phyloP scores from a whole-genome alignment of 176 grass and related monocot genomes.

The Triticum timopheevii region DNA sequence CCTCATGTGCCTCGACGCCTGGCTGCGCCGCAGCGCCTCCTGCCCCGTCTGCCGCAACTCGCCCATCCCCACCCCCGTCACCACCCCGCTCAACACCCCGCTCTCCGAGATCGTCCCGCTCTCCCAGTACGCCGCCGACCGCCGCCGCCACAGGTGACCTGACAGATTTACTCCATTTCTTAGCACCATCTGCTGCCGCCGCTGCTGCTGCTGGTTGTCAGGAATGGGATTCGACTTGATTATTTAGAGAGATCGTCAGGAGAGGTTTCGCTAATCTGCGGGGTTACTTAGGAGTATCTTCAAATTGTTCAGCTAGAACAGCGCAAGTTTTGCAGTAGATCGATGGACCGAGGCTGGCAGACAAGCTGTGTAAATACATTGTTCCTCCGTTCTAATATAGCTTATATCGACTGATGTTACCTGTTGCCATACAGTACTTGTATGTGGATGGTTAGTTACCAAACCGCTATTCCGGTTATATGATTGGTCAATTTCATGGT shows the following conservation, averaged over 20 bases:
- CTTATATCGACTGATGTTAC: conserved; percentile 19
- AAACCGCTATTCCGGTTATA: conserved; percentile 3
- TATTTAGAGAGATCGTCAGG: not conserved
- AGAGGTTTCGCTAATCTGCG: conserved; percentile 11
- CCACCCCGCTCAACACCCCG: conserved; percentile 75
- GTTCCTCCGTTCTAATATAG: conserved; percentile 32
- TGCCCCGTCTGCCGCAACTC: conserved; percentile 92
- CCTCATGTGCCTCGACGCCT: conserved; percentile 84
- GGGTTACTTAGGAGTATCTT: not conserved
- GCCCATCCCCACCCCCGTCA: conserved; percentile 69
- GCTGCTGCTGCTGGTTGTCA: not conserved
- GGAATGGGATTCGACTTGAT: not conserved
- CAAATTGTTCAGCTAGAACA: conserved; percentile 1
- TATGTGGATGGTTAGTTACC: not conserved
- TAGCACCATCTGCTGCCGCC: not conserved
- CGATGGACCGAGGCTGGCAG: conserved; percentile 24
- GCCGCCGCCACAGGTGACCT: conserved; percentile 66
- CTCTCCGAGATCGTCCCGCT: conserved; percentile 87
- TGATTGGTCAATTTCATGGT: not conserved
- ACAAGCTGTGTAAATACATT: conserved; percentile 49
- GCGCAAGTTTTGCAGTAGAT: conserved; percentile 35
- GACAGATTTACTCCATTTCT: not conserved
- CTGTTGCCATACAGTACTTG: conserved; percentile 12
- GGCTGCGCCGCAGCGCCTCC: conserved; percentile 80
- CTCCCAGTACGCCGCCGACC: conserved; percentile 78